These are phyloP conservation scores for Fragaria nilgerrensis DNA, from an alignment of 306 rosid genomes.

Conservation along the genomic window DNA sequence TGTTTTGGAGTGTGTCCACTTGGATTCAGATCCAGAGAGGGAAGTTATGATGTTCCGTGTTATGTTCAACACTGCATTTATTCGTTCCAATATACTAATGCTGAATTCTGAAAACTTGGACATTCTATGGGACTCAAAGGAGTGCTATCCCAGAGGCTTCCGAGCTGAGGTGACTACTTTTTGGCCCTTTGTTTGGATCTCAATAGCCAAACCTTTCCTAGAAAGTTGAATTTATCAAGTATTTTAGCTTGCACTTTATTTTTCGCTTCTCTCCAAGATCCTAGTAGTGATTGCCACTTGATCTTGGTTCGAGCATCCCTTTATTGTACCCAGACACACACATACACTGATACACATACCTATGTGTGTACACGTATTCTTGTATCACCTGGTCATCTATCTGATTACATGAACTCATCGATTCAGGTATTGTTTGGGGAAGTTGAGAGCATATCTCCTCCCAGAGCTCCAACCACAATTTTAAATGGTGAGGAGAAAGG, in stretches of 20 bases:
- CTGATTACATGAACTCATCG: slow-evolving; percentile 32
- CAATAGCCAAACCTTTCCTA: neutral
- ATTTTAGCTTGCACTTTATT: neutral
- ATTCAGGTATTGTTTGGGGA: slow-evolving; percentile 94
- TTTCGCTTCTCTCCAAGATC: neutral
- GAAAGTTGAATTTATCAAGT: neutral
- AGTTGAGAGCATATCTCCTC: slow-evolving; percentile 77
- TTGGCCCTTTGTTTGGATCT: slow-evolving; percentile 19
- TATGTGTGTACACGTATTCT: neutral
- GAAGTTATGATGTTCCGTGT: slow-evolving; percentile 98
- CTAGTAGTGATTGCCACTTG: neutral
- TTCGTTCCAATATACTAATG: slow-evolving; percentile 90
- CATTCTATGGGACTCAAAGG: slow-evolving; percentile 95
- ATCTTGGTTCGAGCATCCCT: slow-evolving; percentile 4
- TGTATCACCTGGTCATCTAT: neutral
- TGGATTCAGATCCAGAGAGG: slow-evolving; percentile 85
- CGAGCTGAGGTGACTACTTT: slow-evolving; percentile 76
- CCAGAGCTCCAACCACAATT: slow-evolving; percentile 65
- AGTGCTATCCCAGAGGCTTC: slow-evolving; percentile 83
- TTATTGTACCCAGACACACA: neutral
- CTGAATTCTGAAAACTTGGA: slow-evolving; percentile 83
- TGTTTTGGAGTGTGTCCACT: slow-evolving; percentile 92
- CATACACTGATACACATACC: neutral
- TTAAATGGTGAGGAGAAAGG: slow-evolving; percentile 95
- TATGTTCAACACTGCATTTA: slow-evolving; percentile 92